A percentile compares a stretch with the other conserved stretches of the same genome.
Conservation (phyloP, 2,329 filamentous ascomycete genomes). For the Penicillium sumatraense region DNA sequence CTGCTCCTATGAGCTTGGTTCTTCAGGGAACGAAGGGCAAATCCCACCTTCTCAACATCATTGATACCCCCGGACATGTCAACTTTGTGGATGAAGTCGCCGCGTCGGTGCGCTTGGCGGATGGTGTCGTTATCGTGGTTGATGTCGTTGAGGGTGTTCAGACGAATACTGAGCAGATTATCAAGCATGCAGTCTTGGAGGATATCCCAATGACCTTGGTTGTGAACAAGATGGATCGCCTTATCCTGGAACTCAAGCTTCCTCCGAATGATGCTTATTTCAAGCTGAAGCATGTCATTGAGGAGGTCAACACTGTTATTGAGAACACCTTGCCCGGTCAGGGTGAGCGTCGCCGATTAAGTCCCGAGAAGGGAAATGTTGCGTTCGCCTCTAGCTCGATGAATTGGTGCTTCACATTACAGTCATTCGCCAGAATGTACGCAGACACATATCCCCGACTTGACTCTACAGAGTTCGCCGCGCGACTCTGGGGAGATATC, state of each 20-base stretch:
- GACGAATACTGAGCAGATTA: conserved; percentile 94
- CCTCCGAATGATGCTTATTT: conserved; percentile 97
- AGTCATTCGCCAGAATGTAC: conserved; percentile 96
- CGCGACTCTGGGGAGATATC: conserved; percentile 91
- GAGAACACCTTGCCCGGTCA: conserved; percentile 82
- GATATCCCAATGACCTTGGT: conserved; percentile 87
- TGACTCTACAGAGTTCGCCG: conserved; percentile 80
- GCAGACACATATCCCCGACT: conserved; percentile 83
- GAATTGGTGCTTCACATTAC: conserved; percentile 95
- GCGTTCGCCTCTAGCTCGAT: conserved; percentile 91
- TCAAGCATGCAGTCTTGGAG: conserved; percentile 91
- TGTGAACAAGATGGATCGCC: conserved; percentile 95
- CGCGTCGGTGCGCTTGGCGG: conserved; percentile 80
- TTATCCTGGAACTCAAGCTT: conserved; percentile 92
- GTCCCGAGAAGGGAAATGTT: conserved; percentile 97
- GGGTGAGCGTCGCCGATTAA: conserved; percentile 79
- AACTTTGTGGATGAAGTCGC: conserved; percentile 99
- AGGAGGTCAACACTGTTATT: conserved; percentile 96
- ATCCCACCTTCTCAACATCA: conserved; percentile 90
- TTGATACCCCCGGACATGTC: conserved; percentile 96
- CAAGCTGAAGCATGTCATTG: conserved; percentile 97
- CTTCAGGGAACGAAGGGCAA: conserved; percentile 88
- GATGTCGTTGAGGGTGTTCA: conserved; percentile 99
- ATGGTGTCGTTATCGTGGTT: conserved; percentile 90
- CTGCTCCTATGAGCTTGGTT: conserved; percentile 91